Base-by-base conservation (phyloP, 768 basidiomycete species). In the Lactarius indigo region DNA sequence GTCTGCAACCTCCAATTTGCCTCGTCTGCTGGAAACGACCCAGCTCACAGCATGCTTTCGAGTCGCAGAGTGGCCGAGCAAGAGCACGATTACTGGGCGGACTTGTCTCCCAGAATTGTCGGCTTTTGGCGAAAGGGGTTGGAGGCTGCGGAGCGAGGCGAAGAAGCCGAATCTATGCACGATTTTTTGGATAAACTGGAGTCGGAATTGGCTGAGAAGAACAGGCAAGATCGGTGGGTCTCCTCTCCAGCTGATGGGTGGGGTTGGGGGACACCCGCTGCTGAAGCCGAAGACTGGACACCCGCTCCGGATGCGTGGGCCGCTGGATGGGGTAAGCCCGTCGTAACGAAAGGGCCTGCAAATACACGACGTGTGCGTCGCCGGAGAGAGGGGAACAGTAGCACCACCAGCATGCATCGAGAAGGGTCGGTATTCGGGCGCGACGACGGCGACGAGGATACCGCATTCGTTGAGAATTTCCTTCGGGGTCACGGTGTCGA, bases 381-480 rank as follows among this genome's bases (percentile, higher is more conserved):
- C 33, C 56, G 57, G 59, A 56, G 62, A 59, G 60, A 44, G 17
- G 61, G 65, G 47, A 54, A 41, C 33, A 69, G 68, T 55, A 62
- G 68, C 60, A 52, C 59, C 28, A 66, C 68, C 26, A 69, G 68
- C 65, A 63, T 63, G 60, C 60, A 26, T 37, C 68, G 56, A 23
- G 64, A 68, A 52, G 59, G 47, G 3, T 57, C 42, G n/a, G 23
- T 47, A 6, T 61, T 61, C 37, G 57, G 59, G 57, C 26, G 39
- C 35, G 20, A 61, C 6, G 47, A 57, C 26, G 37, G n/a, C 55
- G 66, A 72, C 35, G 73, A 75, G 8, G 55, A 69, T 23, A 73
- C 74, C 42, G 63, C 76, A 2, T 84, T 86, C 66, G 81, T 83
- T 15, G 85, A 87, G 56, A 72, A 74, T 20, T 75, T 84, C 35